These are phyloP conservation scores for Calonectria pseudoturangicola DNA, from an alignment of 2,329 filamentous ascomycete species.

Conservation along the genomic window DNA sequence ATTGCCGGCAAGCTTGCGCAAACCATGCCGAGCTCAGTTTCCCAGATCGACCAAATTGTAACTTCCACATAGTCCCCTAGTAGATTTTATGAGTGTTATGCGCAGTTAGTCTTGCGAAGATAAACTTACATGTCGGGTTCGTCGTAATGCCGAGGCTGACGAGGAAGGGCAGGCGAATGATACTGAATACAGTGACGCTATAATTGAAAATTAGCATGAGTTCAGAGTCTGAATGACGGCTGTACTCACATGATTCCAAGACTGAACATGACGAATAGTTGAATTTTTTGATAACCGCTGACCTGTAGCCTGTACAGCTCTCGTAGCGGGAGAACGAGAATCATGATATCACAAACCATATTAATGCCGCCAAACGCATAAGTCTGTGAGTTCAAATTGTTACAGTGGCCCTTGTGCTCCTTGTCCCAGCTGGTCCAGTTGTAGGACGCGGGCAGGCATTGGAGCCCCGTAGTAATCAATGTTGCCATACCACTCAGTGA, in stretches of 20 bases:
- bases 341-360: not conserved
- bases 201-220: not conserved
- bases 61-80: slow-evolving; percentile 39
- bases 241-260: slow-evolving; percentile 8
- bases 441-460: slow-evolving; percentile 45
- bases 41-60: slow-evolving; percentile 50
- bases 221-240: too few relatives aligned
- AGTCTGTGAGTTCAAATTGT: slow-evolving; percentile 46
- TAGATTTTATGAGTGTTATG: not conserved
- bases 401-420: slow-evolving; percentile 42
- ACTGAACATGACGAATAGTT: slow-evolving; percentile 17
- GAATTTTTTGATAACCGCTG: slow-evolving; percentile 6
- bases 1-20: slow-evolving; percentile 49
- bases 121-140: slow-evolving; percentile 7
- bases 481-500: slow-evolving; percentile 29
- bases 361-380: slow-evolving; percentile 44
- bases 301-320: slow-evolving; percentile 20
- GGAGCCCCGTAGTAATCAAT: slow-evolving; percentile 42
- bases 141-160: slow-evolving; percentile 2
- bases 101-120: too few relatives aligned
- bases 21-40: slow-evolving; percentile 49
- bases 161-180: slow-evolving; percentile 2
- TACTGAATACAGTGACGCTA: slow-evolving; percentile 13
- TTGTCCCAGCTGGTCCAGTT: slow-evolving; percentile 48
- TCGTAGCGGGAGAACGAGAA: not conserved